Base-by-base conservation (phyloP, 768 basidiomycete genomes). In the Hypholoma sublateritium region DNA sequence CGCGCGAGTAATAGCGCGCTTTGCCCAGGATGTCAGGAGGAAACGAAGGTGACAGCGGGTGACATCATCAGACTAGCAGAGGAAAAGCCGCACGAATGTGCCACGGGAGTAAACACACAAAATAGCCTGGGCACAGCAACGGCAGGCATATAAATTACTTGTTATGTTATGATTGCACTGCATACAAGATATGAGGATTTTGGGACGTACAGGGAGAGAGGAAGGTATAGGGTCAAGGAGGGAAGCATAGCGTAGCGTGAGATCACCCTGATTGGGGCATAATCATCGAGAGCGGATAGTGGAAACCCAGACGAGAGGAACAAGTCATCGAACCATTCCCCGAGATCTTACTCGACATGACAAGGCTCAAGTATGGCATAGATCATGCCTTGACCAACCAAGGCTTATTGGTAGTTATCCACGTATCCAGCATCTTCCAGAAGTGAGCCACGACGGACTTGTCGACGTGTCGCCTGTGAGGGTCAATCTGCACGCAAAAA, bases 391-490 rank as follows among this genome's bases (percentile, higher is more conserved):
- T 69, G 28, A 89, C 80, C 50, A 95, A 68, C 78, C 86, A 88
- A 4, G 91, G 89, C 70, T 94, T 95, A 69, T 94, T 88, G 8
- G 78, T 66, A 61, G 81, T 72, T 65, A 90, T 91, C 93, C 92
- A 95, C 21, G 82, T 81, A 65, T 98, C 96, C 19, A 98, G 75
- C 19, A 82, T 84, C 66, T 93, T 89, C 97, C 97, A 99, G 65
- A 99, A 98, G 56, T 95, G 90, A 2, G 94, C 95, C 0, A 98
- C 95, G 3, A 91, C 88, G 14, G 92, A 89, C 69, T 96, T 94
- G 77, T 99, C 97, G 19, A 93, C 85, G 70, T 98, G 95, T 61
- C 97, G 83, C 59, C 93, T 82, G 60, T 87, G 80, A 12, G 87
- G 88, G 65, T 99, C 96, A 62, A 98, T 94, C 95, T 97, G 57